phyloP scores from a whole-genome alignment of 495 filamentous ascomycete species.

The Daldinia childiae region DNA sequence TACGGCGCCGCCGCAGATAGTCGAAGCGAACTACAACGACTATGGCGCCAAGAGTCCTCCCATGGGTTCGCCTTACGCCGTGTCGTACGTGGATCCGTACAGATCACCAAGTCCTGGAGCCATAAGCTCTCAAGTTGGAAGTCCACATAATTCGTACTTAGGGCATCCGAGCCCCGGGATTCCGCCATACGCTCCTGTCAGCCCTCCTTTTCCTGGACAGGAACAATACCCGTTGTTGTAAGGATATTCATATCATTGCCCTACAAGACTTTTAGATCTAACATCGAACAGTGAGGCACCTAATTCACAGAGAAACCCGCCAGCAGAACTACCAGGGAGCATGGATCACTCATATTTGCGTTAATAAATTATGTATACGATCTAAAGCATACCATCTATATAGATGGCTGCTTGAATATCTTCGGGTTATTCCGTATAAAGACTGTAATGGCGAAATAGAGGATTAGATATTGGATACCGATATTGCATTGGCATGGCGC shows the following conservation, averaged over 20 bases:
- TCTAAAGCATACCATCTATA: background rate
- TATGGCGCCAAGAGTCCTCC: constrained; percentile 45
- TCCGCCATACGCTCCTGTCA: background rate
- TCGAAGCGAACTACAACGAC: constrained; percentile 35
- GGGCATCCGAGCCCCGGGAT: constrained; percentile 17
- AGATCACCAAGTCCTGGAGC: constrained; percentile 8
- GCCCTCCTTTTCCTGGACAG: constrained; percentile 5
- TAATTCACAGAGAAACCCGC: constrained; percentile 8
- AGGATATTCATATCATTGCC: background rate
- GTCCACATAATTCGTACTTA: constrained; percentile 20
- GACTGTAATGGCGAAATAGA: background rate
- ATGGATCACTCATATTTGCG: background rate
- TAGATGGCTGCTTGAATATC: background rate
- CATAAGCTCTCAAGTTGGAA: constrained; percentile 15
- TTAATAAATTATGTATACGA: background rate
- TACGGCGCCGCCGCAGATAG: constrained; percentile 23
- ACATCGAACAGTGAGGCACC: constrained; percentile 23
- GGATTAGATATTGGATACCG: background rate
- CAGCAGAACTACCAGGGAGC: constrained; percentile 21
- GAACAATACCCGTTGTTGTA: constrained; percentile 9
- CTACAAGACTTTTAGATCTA: background rate
- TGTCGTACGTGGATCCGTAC: constrained; percentile 14
- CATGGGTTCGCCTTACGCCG: constrained; percentile 17
- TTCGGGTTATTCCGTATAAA: background rate
- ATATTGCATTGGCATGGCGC: constrained; percentile 4